Evolutionary conservation across 495 filamentous ascomycete species (phyloP), one percentile per base, ranked within the genome.

Genomic region (Annulohypoxylon bovei): DNA sequence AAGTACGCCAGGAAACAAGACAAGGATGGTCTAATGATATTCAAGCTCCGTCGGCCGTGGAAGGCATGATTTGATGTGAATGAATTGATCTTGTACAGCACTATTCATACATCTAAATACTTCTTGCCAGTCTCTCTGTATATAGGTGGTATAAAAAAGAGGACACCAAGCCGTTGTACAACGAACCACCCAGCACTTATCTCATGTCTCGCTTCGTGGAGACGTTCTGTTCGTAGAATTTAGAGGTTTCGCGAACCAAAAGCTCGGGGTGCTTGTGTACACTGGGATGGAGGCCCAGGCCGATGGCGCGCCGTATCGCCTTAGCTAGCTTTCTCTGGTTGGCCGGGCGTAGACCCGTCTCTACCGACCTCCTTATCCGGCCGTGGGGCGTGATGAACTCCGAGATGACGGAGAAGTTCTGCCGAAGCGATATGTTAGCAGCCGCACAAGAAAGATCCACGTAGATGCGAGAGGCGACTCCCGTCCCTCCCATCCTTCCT

Each of bases 311-410:
- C 70, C 96, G 83, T 55, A 99, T 91, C 23, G 95, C 94, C 82
- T 95, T 98, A 27, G 94, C 91, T 76, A 98, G 90, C 78, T 91
- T 91, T 60, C 95, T 85, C 82, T 99, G 95, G 81, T 98, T 98
- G 54, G 92, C 91, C 20, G 91, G 90, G 39, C 93, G 85, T 57
- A 98, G 81, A 4, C 95, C 95, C 2, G 95, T 98, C 2, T 88
- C 81, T 11, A 72, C 81, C 6, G 87, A 79, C 74, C 90, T 88
- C 80, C 88, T 93, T 77, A 99, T 98, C 28, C 94, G 87, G 20
- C 95, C 95, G 84, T 93, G 89, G 8, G 87, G 72, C 0, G 92
- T 95, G 71, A 93, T 88, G 78, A 90, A 98, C 79, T 98, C 95
- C 46, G 90, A 90, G 84, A 99, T 92, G 69, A 99, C 86, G 40